These are phyloP conservation scores for Aphanomyces stellatus DNA, from an alignment of 352 stramenopile species.

Conservation along the genomic window DNA sequence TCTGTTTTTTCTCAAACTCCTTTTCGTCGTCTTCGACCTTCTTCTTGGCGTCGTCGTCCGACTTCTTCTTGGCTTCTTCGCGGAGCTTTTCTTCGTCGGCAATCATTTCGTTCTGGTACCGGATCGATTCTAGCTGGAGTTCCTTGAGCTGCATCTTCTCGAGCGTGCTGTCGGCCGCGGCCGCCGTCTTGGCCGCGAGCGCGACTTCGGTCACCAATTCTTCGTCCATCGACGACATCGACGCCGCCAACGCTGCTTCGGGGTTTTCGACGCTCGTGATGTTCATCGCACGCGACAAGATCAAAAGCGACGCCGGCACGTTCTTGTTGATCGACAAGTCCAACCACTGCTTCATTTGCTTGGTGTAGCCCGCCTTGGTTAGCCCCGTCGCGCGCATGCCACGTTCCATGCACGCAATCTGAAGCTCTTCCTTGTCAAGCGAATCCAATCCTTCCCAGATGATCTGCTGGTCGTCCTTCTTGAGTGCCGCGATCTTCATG, in stretches of 20 bases:
- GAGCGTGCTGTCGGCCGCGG: slow-evolving; percentile 47
- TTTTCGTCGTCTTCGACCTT: slow-evolving; percentile 18
- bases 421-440: slow-evolving; percentile 97
- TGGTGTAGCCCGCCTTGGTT: slow-evolving; percentile 93
- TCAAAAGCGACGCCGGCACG: slow-evolving; percentile 97
- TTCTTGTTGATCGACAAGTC: slow-evolving; percentile 98
- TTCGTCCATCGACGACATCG: slow-evolving; percentile 83
- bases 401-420: slow-evolving; percentile 94
- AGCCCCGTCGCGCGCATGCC: slow-evolving; percentile 96
- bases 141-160: slow-evolving; percentile 72
- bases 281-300: slow-evolving; percentile 97
- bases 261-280: slow-evolving; percentile 82
- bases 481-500: slow-evolving; percentile 88
- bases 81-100: slow-evolving; percentile 88
- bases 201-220: slow-evolving; percentile 83
- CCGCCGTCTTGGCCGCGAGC: slow-evolving; percentile 57
- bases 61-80: slow-evolving; percentile 61
- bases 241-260: slow-evolving; percentile 77
- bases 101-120: slow-evolving; percentile 95
- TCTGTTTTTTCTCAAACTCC: slow-evolving; percentile 23
- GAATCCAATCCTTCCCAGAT: slow-evolving; percentile 97
- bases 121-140: slow-evolving; percentile 75
- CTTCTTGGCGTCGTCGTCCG: slow-evolving; percentile 20
- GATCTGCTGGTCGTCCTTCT: slow-evolving; percentile 98
- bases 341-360: slow-evolving; percentile 90